Percentiles rank a stretch among this genome's conserved stretches.
phyloP scores from a whole-genome alignment of 345 rosid species.

The Luvunga scandens region DNA sequence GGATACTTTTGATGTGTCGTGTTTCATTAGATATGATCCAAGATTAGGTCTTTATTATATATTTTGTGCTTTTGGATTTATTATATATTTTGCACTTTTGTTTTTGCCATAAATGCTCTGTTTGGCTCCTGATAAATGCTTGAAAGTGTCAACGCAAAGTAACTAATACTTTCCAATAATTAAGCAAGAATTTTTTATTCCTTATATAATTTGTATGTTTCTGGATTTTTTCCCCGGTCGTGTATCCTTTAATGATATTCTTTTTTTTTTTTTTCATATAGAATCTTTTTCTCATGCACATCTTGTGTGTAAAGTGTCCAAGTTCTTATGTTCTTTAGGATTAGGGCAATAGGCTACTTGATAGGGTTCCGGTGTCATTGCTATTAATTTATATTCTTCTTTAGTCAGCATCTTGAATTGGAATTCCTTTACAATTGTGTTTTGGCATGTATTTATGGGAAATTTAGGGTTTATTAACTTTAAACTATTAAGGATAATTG shows the following conservation, averaged over 20 bases:
- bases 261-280: not conserved
- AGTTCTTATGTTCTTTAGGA: not conserved
- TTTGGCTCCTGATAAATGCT: conserved; percentile 6
- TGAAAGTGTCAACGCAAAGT: not conserved
- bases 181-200: not conserved
- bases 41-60: not conserved
- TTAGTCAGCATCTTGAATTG: not conserved
- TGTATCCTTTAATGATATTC: not conserved
- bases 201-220: not conserved
- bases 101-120: not conserved
- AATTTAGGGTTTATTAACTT: not conserved
- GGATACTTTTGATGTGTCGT: not conserved
- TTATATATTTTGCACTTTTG: not conserved
- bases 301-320: not conserved
- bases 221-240: not conserved
- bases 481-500: not conserved
- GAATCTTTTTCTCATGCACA: not conserved
- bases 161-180: not conserved
- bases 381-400: not conserved
- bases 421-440: not conserved
- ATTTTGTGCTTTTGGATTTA: not conserved
- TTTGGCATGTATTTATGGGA: not conserved
- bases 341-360: not conserved
- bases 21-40: not conserved
- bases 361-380: not conserved